Evolutionary conservation across 2,329 filamentous ascomycete species (phyloP).

Genomic region (Cercospora brassicicola): DNA sequence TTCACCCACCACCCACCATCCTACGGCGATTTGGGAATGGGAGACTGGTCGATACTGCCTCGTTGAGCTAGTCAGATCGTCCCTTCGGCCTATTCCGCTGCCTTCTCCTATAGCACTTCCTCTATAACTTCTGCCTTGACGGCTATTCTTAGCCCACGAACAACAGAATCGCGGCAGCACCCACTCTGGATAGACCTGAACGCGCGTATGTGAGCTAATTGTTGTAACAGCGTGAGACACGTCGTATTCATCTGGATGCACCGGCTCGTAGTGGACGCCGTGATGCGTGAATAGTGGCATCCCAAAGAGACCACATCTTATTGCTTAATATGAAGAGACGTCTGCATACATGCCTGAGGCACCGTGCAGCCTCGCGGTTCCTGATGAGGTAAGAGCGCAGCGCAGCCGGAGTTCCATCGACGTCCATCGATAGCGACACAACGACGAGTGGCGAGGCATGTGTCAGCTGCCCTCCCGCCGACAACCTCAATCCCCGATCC

Average conservation of each 20-base stretch:
- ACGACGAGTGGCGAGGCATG: not conserved
- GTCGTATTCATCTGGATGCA: too few species aligned
- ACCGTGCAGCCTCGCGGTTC: not conserved
- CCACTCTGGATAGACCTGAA: too few species aligned
- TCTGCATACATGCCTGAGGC: not conserved
- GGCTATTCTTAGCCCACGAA: not conserved
- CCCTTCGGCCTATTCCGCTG: not conserved
- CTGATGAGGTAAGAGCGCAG: constrained; percentile 9
- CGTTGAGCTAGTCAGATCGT: not conserved
- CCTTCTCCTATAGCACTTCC: not conserved
- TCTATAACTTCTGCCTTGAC: not conserved
- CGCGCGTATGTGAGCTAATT: too few species aligned
- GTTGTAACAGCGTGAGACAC: too few species aligned
- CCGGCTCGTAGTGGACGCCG: too few species aligned
- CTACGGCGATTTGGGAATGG: not conserved
- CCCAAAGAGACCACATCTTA: too few species aligned
- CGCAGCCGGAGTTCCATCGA: constrained; percentile 5
- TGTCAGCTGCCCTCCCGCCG: not conserved
- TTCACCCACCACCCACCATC: not conserved
- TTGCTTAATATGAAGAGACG: not conserved
- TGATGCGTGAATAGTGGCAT: too few species aligned
- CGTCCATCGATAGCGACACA: not conserved
- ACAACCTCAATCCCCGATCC: not conserved
- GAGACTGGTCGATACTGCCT: not conserved
- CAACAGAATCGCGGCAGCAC: too few species aligned